Conservation (phyloP, 2,329 filamentous ascomycete genomes). For the Diaporthe australafricana region DNA sequence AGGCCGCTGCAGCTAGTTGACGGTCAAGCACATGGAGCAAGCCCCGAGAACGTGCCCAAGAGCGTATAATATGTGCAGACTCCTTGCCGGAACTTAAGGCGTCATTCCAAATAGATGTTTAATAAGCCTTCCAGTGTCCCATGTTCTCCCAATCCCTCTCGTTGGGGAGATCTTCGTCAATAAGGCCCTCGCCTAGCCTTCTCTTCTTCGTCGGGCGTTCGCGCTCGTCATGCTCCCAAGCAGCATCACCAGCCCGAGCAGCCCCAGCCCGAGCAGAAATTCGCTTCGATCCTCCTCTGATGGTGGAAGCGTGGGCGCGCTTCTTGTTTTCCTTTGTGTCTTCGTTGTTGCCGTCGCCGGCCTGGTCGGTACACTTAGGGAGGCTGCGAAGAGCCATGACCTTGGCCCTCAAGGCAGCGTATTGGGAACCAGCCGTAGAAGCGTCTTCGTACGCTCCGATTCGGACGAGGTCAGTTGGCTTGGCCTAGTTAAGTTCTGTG, state of each 20-base stretch:
- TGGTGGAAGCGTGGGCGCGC: no score
- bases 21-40: no score
- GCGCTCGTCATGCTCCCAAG: no score
- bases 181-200: neutral
- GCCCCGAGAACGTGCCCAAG: no score
- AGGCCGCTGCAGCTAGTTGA: no score
- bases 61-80: no score
- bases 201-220: neutral
- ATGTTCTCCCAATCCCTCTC: neutral
- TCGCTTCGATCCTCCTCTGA: no score
- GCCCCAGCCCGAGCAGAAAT: no score
- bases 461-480: neutral
- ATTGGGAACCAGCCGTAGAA: neutral
- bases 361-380: neutral
- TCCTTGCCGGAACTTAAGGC: neutral
- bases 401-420: neutral
- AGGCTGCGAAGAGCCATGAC: neutral
- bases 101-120: neutral
- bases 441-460: neutral
- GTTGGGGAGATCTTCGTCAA: neutral
- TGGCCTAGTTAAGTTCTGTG: neutral
- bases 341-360: neutral
- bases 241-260: neutral
- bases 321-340: neutral
- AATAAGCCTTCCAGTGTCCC: neutral